phyloP scores from a whole-genome alignment of 164 flowering plant genomes.

The Stephania yunnanensis region DNA sequence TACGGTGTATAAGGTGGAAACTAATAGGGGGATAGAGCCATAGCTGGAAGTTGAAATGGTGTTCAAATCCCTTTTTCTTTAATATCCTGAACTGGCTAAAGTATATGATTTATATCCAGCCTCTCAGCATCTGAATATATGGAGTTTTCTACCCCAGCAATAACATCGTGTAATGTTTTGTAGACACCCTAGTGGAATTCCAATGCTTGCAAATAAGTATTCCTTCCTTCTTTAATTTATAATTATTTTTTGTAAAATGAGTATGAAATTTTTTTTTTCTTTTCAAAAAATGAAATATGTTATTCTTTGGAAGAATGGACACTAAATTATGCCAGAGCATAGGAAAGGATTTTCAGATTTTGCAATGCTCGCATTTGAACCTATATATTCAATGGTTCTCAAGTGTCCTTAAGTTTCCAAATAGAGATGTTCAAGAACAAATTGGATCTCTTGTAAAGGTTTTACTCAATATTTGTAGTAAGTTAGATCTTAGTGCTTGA shows the following conservation, averaged over 20 bases:
- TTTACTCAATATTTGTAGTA: not conserved
- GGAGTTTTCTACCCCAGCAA: not conserved
- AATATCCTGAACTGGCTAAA: not conserved
- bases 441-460: not conserved
- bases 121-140: not conserved
- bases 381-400: not conserved
- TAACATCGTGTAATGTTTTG: not conserved
- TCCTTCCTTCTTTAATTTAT: too few species aligned
- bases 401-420: not conserved
- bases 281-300: too few species aligned
- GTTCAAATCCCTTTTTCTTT: not conserved
- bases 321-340: too few species aligned
- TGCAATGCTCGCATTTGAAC: too few species aligned
- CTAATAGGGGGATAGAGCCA: not conserved
- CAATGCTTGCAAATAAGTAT: too few species aligned
- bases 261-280: too few species aligned
- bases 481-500: not conserved
- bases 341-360: too few species aligned
- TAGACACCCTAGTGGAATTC: not conserved
- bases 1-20: not conserved
- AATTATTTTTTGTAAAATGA: too few species aligned
- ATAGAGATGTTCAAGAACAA: not conserved
- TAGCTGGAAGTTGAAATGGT: not conserved
- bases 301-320: too few species aligned
- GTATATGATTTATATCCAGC: not conserved